phyloP scores from a whole-genome alignment of 176 grass and related monocot genomes.

The Oryza punctata region DNA sequence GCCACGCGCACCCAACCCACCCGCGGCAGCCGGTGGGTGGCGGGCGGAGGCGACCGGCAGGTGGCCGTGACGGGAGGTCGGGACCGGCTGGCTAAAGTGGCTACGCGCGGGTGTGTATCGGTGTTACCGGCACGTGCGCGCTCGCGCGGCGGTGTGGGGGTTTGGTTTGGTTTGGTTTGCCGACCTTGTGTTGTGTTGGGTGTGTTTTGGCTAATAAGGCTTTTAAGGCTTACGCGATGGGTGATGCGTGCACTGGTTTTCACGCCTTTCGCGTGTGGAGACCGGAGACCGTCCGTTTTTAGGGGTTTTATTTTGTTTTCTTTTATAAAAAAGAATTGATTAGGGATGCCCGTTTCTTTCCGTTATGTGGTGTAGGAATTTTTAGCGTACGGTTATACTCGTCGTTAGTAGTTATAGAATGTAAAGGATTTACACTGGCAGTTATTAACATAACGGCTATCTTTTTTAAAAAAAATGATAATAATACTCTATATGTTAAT shows the following conservation, averaged over 20 bases:
- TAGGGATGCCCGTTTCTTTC: too few species aligned
- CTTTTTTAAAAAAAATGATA: too few species aligned
- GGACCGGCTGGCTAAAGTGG: neutral
- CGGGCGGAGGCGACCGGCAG: conserved; percentile 15
- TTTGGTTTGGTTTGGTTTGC: neutral
- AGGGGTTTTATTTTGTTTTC: neutral
- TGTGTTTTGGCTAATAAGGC: neutral
- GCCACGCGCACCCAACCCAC: neutral
- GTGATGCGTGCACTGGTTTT: conserved; percentile 6
- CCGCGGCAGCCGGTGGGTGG: conserved; percentile 6
- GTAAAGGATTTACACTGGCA: too few species aligned
- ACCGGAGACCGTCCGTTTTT: neutral
- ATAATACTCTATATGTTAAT: too few species aligned
- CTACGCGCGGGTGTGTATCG: neutral
- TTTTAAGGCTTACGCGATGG: neutral
- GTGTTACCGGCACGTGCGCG: conserved; percentile 20
- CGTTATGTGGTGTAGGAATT: too few species aligned
- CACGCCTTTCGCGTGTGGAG: conserved; percentile 32
- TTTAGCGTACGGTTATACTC: too few species aligned
- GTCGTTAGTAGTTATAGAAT: too few species aligned
- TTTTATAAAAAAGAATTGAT: too few species aligned
- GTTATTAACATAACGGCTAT: too few species aligned
- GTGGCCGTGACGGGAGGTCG: neutral
- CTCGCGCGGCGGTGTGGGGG: too few species aligned
- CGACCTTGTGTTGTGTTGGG: neutral